Base-by-base conservation (phyloP, 352 stramenopile genomes). In the Globisporangium perplexum region DNA sequence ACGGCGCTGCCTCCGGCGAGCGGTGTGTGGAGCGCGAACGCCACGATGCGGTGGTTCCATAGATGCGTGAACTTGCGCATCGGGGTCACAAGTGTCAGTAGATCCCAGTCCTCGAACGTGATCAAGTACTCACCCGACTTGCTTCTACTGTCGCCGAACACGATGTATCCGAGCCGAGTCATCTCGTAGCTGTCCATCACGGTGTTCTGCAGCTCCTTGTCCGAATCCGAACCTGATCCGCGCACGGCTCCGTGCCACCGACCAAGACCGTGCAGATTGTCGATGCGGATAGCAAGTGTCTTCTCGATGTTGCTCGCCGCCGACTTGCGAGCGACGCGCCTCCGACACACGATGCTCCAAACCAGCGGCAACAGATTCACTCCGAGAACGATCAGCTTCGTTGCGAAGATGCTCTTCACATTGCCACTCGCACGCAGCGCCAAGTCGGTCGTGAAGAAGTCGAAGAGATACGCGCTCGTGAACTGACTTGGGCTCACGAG, bases 161-260 rank as follows among this genome's bases (percentile, higher is more conserved):
- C 55, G 48, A 70, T 58, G 62, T 65, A 73, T 5, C 65, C 44
- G 17, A 59, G 35, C 17, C 35, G 53, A 12, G 51, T 48, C 3
- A 69, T 38, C 36, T 59, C 45, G 5, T 50, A 44, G 45, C 54
- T 64, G 76, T 47, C 11, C 23, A 47, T 5, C 18, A 3, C 23
- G 22, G 24, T 18, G 12, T 18, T 39, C 14, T 4, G 33, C 3
- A 4, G 33, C 2, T 17, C 33, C 11, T 18, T 39, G 33, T 4
- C 14, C 5, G 33, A 5, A 3, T 18, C 33, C 14, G 8, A 12
- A 11, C 15, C 31, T 36, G 31, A 36, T 3, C 31, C 7, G 31
- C 4, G 12, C 31, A 11, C 31, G 12, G 11, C 12, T 39, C 33
- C 33, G 33, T 39, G 10, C 33, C 31, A 4, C 31, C 31, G 2